Percentiles rank a stretch among this genome's conserved stretches.
Conservation (phyloP, 768 basidiomycete species). For the Russula sp. region DNA sequence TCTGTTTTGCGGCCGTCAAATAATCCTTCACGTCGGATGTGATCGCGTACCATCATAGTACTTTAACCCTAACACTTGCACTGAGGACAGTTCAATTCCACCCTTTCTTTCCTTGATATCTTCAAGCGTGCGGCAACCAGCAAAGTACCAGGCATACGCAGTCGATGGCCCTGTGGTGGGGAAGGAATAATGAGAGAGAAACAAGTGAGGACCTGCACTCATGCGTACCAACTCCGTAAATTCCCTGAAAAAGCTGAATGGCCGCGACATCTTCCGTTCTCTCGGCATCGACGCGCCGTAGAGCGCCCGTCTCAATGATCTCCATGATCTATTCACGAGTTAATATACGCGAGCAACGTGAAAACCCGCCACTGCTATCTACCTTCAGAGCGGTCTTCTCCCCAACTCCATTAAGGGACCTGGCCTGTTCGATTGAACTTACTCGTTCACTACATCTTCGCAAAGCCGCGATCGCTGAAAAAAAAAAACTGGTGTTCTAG, state of each 20-base stretch:
- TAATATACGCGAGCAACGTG: background rate
- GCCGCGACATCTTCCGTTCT: conserved; percentile 59
- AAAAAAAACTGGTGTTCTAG: background rate
- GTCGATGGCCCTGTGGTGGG: conserved; percentile 55
- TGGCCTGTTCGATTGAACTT: conserved; percentile 55
- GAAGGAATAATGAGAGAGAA: background rate
- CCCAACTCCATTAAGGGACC: conserved; percentile 58
- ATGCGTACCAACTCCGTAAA: conserved; percentile 80
- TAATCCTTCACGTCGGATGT: background rate
- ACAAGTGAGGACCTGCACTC: background rate
- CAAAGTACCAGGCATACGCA: conserved; percentile 70
- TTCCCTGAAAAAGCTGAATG: conserved; percentile 62
- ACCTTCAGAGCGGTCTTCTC: conserved; percentile 77
- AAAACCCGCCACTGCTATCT: background rate
- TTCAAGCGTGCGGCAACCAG: conserved; percentile 74
- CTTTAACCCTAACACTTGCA: conserved; percentile 63
- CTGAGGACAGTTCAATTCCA: conserved; percentile 56
- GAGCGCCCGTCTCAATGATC: conserved; percentile 70
- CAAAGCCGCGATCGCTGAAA: conserved; percentile 57
- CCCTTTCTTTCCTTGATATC: conserved; percentile 62
- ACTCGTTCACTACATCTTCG: conserved; percentile 58
- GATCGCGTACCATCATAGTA: conserved; percentile 61
- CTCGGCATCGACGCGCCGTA: conserved; percentile 66
- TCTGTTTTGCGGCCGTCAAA: conserved; percentile 41
- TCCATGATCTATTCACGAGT: conserved; percentile 62